Percentiles rank a stretch among this genome's conserved stretches.
These are phyloP conservation scores for Pythium pyrilobum DNA, from an alignment of 352 stramenopile genomes.

Conservation along the genomic window DNA sequence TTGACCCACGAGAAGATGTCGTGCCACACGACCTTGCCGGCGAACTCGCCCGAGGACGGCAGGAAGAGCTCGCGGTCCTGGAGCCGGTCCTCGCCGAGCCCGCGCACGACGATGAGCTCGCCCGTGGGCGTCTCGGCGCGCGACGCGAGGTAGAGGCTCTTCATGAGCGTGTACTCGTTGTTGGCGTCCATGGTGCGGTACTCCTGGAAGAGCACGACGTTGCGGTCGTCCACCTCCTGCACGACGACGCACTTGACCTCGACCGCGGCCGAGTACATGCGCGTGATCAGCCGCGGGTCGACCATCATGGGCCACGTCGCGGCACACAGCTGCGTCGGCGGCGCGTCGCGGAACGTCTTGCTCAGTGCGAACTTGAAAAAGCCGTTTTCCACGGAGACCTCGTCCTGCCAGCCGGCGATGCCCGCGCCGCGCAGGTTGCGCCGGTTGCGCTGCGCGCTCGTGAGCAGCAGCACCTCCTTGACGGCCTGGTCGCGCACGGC, in stretches of 20 bases:
- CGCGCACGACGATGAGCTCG: constrained; percentile 21
- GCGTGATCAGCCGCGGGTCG: constrained; percentile 7
- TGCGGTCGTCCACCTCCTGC: constrained; percentile 27
- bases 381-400: constrained; percentile 13
- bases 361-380: constrained; percentile 18
- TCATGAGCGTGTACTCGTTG: constrained; percentile 21
- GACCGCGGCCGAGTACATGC: constrained; percentile 21
- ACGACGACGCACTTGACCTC: constrained; percentile 19
- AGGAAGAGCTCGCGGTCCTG: constrained; percentile 22
- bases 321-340: background rate
- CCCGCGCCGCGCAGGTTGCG: background rate
- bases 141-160: constrained; percentile 19
- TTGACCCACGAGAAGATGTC: constrained; percentile 26
- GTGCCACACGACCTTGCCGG: constrained; percentile 19
- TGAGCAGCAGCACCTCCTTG: constrained; percentile 5
- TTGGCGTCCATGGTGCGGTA: constrained; percentile 20
- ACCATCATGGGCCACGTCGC: constrained; percentile 14
- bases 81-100: constrained; percentile 27
- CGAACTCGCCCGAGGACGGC: constrained; percentile 2
- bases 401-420: constrained; percentile 20
- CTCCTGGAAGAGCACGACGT: constrained; percentile 27
- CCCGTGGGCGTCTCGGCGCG: constrained; percentile 3
- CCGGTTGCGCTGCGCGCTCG: background rate
- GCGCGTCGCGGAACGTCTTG: constrained; percentile 14
- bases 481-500: constrained; percentile 8